A percentile compares a stretch with the other conserved stretches of the same genome.
These are phyloP conservation scores for Oenanthe sinensis DNA, from an alignment of 129 eudicot genomes.

Conservation along the genomic window DNA sequence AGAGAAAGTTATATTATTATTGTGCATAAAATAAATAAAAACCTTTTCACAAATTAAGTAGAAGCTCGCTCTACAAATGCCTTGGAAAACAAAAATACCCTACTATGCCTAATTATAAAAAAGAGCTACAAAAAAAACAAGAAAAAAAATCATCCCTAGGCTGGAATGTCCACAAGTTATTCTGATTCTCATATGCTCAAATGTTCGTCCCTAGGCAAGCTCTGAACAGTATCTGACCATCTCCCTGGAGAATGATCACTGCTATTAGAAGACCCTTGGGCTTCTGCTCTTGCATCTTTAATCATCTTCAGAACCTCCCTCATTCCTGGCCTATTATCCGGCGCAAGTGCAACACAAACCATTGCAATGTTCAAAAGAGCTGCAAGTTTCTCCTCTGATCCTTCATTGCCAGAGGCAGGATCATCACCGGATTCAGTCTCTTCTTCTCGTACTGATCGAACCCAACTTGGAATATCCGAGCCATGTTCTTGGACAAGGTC, in stretches of 20 bases:
- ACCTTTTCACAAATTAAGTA: conserved; percentile 7
- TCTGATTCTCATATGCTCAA: conserved; percentile 61
- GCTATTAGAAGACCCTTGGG: conserved; percentile 83
- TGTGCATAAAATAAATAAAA: not conserved
- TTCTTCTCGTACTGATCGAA: conserved; percentile 67
- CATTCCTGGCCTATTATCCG: conserved; percentile 66
- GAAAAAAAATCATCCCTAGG: not conserved
- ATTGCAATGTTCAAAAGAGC: conserved; percentile 76
- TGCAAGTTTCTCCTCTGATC: conserved; percentile 70
- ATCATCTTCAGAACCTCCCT: conserved; percentile 86
- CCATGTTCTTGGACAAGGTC: conserved; percentile 93
- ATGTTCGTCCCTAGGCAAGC: conserved; percentile 87
- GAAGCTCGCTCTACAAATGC: conserved; percentile 1
- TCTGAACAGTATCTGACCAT: conserved; percentile 98
- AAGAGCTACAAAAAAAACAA: not conserved
- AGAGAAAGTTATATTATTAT: not conserved
- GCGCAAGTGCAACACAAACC: conserved; percentile 57
- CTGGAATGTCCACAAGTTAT: not conserved
- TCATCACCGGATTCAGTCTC: conserved; percentile 78
- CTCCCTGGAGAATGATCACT: conserved; percentile 98
- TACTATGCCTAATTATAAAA: not conserved
- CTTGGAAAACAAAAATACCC: not conserved
- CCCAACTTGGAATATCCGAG: conserved; percentile 87
- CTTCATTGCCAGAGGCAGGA: conserved; percentile 61
- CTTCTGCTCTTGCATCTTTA: conserved; percentile 75